Evolutionary conservation across 2,329 filamentous ascomycete species (phyloP).

Genomic region (Fusarium lyarnte): DNA sequence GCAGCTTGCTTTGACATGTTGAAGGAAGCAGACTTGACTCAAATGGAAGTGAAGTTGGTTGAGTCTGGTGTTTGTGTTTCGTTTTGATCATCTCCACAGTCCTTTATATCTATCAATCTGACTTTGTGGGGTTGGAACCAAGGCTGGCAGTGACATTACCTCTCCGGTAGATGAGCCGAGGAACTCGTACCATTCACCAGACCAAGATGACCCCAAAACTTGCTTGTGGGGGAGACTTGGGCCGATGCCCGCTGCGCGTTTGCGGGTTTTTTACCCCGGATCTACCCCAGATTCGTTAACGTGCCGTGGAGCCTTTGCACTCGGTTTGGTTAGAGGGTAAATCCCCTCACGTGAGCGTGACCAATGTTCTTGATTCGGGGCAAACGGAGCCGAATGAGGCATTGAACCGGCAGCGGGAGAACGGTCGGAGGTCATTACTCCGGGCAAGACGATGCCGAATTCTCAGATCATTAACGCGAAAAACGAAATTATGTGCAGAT

Average conservation of each 20-base stretch:
- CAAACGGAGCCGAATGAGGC: conserved; percentile 13
- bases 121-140: conserved; percentile 1
- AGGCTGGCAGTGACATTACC: background rate
- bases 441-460: background rate
- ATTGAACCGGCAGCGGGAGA: background rate
- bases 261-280: conserved; percentile 23
- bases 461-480: background rate
- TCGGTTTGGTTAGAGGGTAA: background rate
- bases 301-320: background rate
- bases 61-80: background rate
- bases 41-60: background rate
- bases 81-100: background rate
- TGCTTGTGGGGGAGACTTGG: background rate
- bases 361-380: conserved; percentile 1
- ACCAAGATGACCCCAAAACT: background rate
- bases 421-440: background rate
- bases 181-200: conserved; percentile 2
- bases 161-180: conserved; percentile 17
- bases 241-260: conserved; percentile 25
- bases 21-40: background rate
- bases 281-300: conserved; percentile 27
- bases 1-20: conserved; percentile 16
- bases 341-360: background rate
- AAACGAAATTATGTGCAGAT: background rate
- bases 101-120: conserved; percentile 24